phyloP scores from a whole-genome alignment of 2,329 filamentous ascomycete species.

The Elsinoe necatrix region DNA sequence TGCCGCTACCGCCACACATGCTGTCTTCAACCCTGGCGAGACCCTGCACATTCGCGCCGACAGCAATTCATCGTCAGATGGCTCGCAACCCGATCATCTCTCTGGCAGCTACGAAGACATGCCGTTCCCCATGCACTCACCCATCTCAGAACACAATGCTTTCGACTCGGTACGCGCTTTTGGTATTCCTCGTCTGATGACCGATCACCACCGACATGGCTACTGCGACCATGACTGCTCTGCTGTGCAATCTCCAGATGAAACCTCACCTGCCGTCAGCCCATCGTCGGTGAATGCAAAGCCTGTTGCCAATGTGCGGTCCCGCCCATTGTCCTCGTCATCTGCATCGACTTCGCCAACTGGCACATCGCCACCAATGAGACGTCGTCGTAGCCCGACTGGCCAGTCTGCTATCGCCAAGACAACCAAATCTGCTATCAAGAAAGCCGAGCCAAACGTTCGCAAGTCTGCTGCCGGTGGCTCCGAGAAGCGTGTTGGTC shows the following conservation, averaged over 20 bases:
- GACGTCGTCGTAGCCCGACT: slow-evolving; percentile 54
- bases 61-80: slow-evolving; percentile 73
- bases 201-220: slow-evolving; percentile 27
- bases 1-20: slow-evolving; percentile 34
- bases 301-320: slow-evolving; percentile 33
- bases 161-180: slow-evolving; percentile 41
- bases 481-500: slow-evolving; percentile 85
- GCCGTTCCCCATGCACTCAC: slow-evolving; percentile 68
- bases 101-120: slow-evolving; percentile 78
- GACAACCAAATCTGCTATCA: slow-evolving; percentile 71
- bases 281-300: slow-evolving; percentile 24
- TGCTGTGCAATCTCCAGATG: slow-evolving; percentile 23
- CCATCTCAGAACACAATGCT: slow-evolving; percentile 63
- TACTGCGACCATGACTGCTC: slow-evolving; percentile 17
- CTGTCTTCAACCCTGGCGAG: slow-evolving; percentile 87
- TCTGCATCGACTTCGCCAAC: slow-evolving; percentile 50
- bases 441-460: slow-evolving; percentile 60
- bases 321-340: slow-evolving; percentile 55
- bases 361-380: slow-evolving; percentile 49
- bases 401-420: slow-evolving; percentile 47
- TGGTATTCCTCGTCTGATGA: slow-evolving; percentile 51
- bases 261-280: slow-evolving; percentile 17
- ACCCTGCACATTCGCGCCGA: slow-evolving; percentile 80
- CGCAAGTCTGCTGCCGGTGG: slow-evolving; percentile 59
- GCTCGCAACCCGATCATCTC: slow-evolving; percentile 49